Base-by-base conservation (phyloP, 257 asterid genomes). In the Solanum arcanum region DNA sequence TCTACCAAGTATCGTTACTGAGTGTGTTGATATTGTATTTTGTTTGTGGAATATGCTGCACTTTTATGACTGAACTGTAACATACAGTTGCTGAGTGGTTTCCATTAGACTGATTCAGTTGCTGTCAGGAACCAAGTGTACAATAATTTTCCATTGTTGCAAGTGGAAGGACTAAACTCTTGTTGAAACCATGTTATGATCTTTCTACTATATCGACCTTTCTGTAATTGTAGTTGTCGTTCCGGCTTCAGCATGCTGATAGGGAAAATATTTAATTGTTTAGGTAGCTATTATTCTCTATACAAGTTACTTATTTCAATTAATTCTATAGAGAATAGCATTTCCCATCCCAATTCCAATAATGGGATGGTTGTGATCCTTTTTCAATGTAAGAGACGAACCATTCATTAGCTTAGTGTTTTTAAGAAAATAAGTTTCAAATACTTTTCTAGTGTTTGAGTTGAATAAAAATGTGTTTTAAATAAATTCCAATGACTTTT, bases 1-100 rank as follows among this genome's bases (percentile, higher is more conserved):
- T 96, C 99, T 90, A 96, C 99, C 90, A 96, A 96, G 89, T 96
- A 96, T 76, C 98, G 99, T 35, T 95, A 95, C 35, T 94, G 86
- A 90, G 89, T 21, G 23, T 85, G 18, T 70, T 9, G 37, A 85
- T 68, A 15, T 4, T 41, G 64, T 56, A 49, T 20, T 88, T 83
- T 70, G 83, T 5, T 41, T 76, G 35, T 41, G 83, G 37, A 76
- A 44, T 66, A 16, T 23, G 73, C 49, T 64, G 72, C 25, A 33
- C 10, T 69, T 69, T 69, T 6, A 87, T 15, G 59, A n/a, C 20
- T 81, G 69, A 27, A 29, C 46, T 18, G 66, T 81, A 18, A 81
- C 12, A 81, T 78, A 47, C 42, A 18, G 35, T 42, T 76, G 60
- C 8, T 42, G 25, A 76, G 31, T n/a, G 82, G 15, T 46, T 25